These are phyloP conservation scores for Microdochium nivale DNA, from an alignment of 2,329 filamentous ascomycete species.

Conservation along the genomic window DNA sequence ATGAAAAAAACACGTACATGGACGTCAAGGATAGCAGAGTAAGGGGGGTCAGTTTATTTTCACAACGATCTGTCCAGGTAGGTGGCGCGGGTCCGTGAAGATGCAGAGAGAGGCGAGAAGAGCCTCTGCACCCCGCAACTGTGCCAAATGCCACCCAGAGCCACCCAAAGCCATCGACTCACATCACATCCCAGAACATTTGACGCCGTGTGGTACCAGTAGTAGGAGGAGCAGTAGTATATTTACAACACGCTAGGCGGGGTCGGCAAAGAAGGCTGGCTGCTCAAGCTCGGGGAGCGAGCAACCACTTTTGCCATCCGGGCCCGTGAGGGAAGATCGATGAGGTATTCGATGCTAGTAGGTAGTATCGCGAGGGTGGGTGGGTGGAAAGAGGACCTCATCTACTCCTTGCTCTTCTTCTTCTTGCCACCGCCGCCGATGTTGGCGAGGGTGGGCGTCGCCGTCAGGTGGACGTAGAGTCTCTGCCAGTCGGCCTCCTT, in stretches of 20 bases:
- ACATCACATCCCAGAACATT: not conserved
- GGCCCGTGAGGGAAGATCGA: not conserved
- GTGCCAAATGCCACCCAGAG: not conserved
- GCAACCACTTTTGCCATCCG: not conserved
- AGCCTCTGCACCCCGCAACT: too few relatives aligned
- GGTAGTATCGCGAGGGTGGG: not conserved
- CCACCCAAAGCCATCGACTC: not conserved
- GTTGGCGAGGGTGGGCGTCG: slow-evolving; percentile 32
- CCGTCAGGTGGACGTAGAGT: slow-evolving; percentile 75
- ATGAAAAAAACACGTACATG: too few relatives aligned
- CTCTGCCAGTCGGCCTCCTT: slow-evolving; percentile 84
- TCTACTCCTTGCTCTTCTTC: slow-evolving; percentile 49
- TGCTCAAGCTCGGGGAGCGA: too few relatives aligned
- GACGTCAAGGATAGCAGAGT: too few relatives aligned
- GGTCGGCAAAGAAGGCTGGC: too few relatives aligned
- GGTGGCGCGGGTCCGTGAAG: too few relatives aligned
- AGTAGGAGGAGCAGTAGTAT: not conserved
- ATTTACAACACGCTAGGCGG: not conserved
- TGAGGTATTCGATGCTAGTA: slow-evolving; percentile 26
- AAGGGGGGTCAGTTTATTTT: too few relatives aligned
- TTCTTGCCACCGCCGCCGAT: slow-evolving; percentile 52
- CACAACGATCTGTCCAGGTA: too few relatives aligned
- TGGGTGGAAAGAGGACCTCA: slow-evolving; percentile 3
- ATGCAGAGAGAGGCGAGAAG: too few relatives aligned
- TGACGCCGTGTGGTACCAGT: not conserved